A percentile compares a stretch with the other conserved stretches of the same genome.
Evolutionary conservation across 805 yeast species (phyloP).

Genomic region (Kodamaea fukazawae): DNA sequence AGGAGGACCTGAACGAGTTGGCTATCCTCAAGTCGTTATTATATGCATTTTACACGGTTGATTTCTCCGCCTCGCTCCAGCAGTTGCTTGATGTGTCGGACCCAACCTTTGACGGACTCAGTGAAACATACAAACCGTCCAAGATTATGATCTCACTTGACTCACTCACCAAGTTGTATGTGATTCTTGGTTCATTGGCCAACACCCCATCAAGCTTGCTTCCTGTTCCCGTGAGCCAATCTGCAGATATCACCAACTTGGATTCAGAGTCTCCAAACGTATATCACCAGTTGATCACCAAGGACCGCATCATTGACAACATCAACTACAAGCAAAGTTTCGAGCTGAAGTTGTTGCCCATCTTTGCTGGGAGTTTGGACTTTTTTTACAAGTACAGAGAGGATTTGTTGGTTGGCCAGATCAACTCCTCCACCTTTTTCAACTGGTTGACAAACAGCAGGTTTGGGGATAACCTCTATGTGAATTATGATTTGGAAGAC

Average conservation of each 20-base stretch:
- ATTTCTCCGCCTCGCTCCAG: constrained; percentile 20
- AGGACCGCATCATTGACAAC: constrained; percentile 11
- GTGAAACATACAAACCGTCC: constrained; percentile 13
- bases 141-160: constrained; percentile 26
- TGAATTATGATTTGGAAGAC: constrained; percentile 5
- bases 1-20: constrained; percentile 15
- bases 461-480: constrained; percentile 17
- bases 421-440: constrained; percentile 27
- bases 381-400: constrained; percentile 18
- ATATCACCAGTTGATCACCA: constrained; percentile 17
- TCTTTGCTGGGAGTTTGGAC: constrained; percentile 23
- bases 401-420: constrained; percentile 18
- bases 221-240: constrained; percentile 15
- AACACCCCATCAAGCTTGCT: constrained; percentile 22
- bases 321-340: constrained; percentile 14
- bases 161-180: constrained; percentile 24
- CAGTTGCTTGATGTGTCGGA: constrained; percentile 16
- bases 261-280: constrained; percentile 19
- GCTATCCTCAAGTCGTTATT: constrained; percentile 22
- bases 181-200: constrained; percentile 24
- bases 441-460: constrained; percentile 30
- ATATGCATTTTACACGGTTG: constrained; percentile 21
- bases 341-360: constrained; percentile 20
- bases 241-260: constrained; percentile 29
- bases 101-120: constrained; percentile 8